Base-by-base conservation (phyloP, 805 yeast species). In the Ogataea philodendri region DNA sequence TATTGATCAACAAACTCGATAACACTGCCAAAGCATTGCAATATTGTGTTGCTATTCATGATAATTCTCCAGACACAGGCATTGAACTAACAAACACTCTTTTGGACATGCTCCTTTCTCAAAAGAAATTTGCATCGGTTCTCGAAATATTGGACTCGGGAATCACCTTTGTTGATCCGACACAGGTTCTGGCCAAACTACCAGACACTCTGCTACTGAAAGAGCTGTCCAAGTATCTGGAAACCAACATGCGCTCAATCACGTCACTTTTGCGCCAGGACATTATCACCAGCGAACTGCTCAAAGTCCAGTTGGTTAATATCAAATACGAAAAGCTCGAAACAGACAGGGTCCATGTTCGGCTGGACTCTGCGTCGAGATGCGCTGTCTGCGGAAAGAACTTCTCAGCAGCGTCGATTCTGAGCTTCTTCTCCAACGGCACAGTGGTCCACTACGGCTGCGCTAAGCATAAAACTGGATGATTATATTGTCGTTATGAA, bases 301-400 rank as follows among this genome's bases (percentile, higher is more conserved):
- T 71, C 30, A 79, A 78, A 48, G 73, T 77, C 1, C 72, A 78
- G 10, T 52, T 76, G 21, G 62, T 75, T 6, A 42, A 61, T 65
- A 11, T 70, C 67, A 47, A 70, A 67, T 20, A 46, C 13, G 47
- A 59, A 55, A 30, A 59, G 71, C n/a, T 63, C 68, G 42, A 54
- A 54, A 15, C 50, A 55, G 25, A 67, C 56, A 47, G 66, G 54
- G 44, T 59, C 37, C 49, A 50, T 56, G 61, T 60, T 2, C 54
- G 45, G 30, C 36, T 76, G 15, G 60, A 72, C 9, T 69, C 72
- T 9, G 51, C 67, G 15, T 71, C 74, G n/a, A 55, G 55, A n/a
- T 86, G 95, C 53, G 49, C 59, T 3, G 66, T 76, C 11, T 86
- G 95, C 57, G 60, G 65, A 15, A 78, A 77, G 46, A 55, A 63